phyloP scores from a whole-genome alignment of 495 filamentous ascomycete species.

The Talaromyces proteolyticus region DNA sequence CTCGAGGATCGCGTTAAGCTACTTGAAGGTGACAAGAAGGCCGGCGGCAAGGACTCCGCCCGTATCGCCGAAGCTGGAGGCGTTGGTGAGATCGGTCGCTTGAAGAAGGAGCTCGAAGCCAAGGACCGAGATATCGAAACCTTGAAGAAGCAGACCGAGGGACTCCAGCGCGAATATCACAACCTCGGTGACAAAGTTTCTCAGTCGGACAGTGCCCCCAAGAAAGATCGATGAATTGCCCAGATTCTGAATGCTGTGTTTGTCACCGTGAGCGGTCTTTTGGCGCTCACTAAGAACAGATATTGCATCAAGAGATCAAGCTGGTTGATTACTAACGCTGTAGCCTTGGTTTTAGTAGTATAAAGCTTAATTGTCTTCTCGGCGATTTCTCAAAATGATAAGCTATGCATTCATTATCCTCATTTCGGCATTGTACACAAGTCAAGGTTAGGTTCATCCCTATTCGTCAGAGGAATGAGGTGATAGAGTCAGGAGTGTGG shows the following conservation, averaged over 20 bases:
- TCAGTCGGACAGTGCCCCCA: conserved; percentile 46
- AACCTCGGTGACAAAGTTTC: conserved; percentile 71
- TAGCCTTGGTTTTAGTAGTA: neutral
- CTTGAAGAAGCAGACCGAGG: conserved; percentile 80
- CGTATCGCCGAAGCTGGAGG: conserved; percentile 59
- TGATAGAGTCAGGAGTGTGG: neutral
- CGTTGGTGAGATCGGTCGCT: conserved; percentile 67
- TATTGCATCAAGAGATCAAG: neutral
- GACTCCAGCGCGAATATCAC: conserved; percentile 74
- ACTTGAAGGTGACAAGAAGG: conserved; percentile 71
- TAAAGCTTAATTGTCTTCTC: neutral
- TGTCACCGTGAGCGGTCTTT: neutral
- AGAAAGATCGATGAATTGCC: conserved; percentile 60
- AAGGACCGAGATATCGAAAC: conserved; percentile 72
- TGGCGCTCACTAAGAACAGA: too few species aligned
- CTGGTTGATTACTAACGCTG: neutral
- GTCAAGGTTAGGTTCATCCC: neutral
- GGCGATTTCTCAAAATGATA: neutral
- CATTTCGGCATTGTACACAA: neutral
- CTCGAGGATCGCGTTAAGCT: conserved; percentile 90
- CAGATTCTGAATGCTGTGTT: neutral
- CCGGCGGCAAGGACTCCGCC: conserved; percentile 62
- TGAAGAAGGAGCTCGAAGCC: conserved; percentile 58
- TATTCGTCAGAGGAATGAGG: too few species aligned
- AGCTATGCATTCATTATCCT: neutral